Evolutionary conservation across 2,329 filamentous ascomycete genomes (phyloP), one percentile per base, ranked within the genome.

Genomic region (Phoma herbarum): DNA sequence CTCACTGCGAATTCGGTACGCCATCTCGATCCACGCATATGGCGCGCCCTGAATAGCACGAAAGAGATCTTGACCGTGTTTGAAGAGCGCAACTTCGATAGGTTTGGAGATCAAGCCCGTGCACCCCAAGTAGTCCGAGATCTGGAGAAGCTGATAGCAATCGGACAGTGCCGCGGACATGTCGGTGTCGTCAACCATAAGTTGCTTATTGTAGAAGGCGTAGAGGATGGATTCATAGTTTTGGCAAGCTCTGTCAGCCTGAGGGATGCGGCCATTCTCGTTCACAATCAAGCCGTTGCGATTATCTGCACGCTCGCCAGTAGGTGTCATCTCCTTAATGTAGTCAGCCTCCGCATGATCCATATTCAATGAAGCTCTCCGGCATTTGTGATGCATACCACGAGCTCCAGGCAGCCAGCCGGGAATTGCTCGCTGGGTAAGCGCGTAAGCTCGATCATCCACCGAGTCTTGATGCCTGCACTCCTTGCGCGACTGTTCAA

Each of bases 51-150:
- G 67, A 58, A 86, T 81, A 6, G 78, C 74, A 14, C 71, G 74
- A 68, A 79, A 83, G 8, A 85, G 74, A 6, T 71, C 65, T 59
- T 83, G 80, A 20, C 80, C 81, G 31, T 80, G 78, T 48, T 78
- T 77, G 52, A 83, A 69, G 2, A 85, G 77, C 1, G 80, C 78
- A 33, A 80, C 77, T 57, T 84, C 81, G 58, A 85, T 77, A 4
- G 77, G 70, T 25, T 79, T 78, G 46, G 77, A 75, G 59, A 86
- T 73, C 46, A 79, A 64, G 14, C 71, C 66, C 16, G 78, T 74
- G 37, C 80, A 79, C 16, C 77, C 73, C 4, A 85, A 76, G 44
- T 80, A 79, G 56, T 83, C 81, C 1, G 81, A 80, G 12, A 82
- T 77, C 14, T 79, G 70, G 44, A 81, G 71, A 9, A 84, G 70